Evolutionary conservation across 768 basidiomycete genomes (phyloP).

Genomic region (Mycena leptocephala): DNA sequence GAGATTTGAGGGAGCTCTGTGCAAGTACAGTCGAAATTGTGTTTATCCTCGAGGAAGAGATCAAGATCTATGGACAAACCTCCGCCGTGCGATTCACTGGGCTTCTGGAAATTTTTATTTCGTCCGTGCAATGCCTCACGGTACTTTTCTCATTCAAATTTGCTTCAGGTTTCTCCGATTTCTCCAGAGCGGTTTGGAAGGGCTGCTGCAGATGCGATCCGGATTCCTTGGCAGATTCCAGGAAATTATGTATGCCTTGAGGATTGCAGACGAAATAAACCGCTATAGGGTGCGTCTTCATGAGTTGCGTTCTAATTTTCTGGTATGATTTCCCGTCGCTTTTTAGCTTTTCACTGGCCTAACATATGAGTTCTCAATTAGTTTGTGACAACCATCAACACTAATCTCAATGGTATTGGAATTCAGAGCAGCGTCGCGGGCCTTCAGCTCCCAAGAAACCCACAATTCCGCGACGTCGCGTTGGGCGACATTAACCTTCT

Average conservation of each 20-base stretch:
- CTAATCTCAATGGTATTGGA: not conserved
- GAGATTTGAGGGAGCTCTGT: slow-evolving; percentile 3
- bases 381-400: slow-evolving; percentile 1
- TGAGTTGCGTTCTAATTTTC: slow-evolving; percentile 7
- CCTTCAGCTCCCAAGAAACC: not conserved
- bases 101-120: not conserved
- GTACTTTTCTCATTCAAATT: not conserved
- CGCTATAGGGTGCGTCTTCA: not conserved
- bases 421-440: not conserved
- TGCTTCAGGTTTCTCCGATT: not conserved
- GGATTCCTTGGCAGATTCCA: not conserved
- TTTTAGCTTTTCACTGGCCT: not conserved
- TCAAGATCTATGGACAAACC: not conserved
- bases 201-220: not conserved
- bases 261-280: not conserved
- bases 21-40: not conserved
- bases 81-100: not conserved
- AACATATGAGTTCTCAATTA: not conserved
- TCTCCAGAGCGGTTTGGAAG: not conserved
- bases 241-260: not conserved
- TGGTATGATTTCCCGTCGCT: not conserved
- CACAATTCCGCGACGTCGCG: slow-evolving; percentile 6
- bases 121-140: not conserved
- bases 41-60: not conserved
- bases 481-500: slow-evolving; percentile 23